These are phyloP conservation scores for Lyophyllum decastes DNA, from an alignment of 768 basidiomycete species.

Conservation along the genomic window DNA sequence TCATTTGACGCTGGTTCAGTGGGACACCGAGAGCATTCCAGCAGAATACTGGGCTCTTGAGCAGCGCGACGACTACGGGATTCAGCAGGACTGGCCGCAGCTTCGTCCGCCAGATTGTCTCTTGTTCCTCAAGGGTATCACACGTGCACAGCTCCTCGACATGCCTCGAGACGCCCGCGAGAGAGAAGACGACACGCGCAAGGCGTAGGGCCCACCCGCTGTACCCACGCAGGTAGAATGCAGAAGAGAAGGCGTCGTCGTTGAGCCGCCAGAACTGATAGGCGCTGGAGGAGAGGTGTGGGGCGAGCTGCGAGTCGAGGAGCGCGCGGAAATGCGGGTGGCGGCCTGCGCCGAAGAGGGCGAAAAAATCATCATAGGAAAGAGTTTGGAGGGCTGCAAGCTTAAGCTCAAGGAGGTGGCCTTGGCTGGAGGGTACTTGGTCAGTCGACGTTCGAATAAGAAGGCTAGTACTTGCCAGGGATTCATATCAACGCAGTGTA, in stretches of 20 bases:
- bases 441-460: not conserved
- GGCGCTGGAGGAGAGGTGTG: constrained; percentile 68
- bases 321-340: constrained; percentile 61
- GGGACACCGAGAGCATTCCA: constrained; percentile 85
- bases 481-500: constrained; percentile 78
- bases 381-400: constrained; percentile 63
- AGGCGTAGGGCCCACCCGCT: constrained; percentile 68
- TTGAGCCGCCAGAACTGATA: constrained; percentile 81
- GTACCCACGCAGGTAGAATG: constrained; percentile 73
- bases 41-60: constrained; percentile 57
- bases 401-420: constrained; percentile 79
- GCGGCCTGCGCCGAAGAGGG: constrained; percentile 66
- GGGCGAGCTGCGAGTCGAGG: constrained; percentile 62
- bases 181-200: constrained; percentile 53
- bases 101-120: constrained; percentile 59
- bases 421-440: constrained; percentile 47
- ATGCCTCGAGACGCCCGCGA: constrained; percentile 60
- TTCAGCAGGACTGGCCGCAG: constrained; percentile 65
- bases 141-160: constrained; percentile 57
- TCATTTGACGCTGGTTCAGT: constrained; percentile 62
- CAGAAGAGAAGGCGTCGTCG: constrained; percentile 45
- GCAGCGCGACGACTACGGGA: constrained; percentile 53
- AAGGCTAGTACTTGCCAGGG: constrained; percentile 41
- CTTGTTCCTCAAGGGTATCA: constrained; percentile 57
- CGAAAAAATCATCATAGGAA: constrained; percentile 61